Evolutionary conservation across 768 basidiomycete species (phyloP).

Genomic region (Gyrodon lividus): DNA sequence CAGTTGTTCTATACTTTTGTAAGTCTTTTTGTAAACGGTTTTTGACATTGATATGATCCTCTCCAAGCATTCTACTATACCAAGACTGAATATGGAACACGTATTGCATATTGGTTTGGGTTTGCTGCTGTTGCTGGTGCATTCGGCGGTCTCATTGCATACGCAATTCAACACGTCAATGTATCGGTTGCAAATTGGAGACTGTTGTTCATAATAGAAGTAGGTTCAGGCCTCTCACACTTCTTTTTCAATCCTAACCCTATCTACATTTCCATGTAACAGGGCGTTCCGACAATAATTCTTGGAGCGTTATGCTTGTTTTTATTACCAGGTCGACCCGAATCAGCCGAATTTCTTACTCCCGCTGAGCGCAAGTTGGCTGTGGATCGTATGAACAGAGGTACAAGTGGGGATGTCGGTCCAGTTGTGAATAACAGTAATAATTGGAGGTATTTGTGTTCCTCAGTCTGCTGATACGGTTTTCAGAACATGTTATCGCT

Average conservation of each 20-base stretch:
- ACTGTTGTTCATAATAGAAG: constrained; percentile 30
- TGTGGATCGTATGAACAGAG: constrained; percentile 38
- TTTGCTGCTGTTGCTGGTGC: constrained; percentile 59
- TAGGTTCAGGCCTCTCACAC: not conserved
- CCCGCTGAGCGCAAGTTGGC: constrained; percentile 33
- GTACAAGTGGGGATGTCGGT: constrained; percentile 42
- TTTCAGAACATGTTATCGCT: constrained; percentile 39
- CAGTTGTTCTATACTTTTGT: constrained; percentile 34
- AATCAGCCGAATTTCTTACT: constrained; percentile 35
- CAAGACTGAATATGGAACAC: constrained; percentile 44
- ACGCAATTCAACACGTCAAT: constrained; percentile 45
- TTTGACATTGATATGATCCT: constrained; percentile 14
- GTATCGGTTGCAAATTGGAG: constrained; percentile 43
- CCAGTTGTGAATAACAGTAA: constrained; percentile 41
- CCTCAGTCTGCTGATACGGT: not conserved
- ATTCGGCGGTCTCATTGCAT: constrained; percentile 56
- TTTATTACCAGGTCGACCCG: constrained; percentile 32
- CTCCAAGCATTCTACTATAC: constrained; percentile 49
- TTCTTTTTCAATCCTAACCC: not conserved
- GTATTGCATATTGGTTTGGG: constrained; percentile 51
- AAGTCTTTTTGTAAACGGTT: not conserved
- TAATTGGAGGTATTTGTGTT: not conserved
- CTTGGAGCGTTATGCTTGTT: constrained; percentile 28
- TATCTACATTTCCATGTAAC: not conserved
- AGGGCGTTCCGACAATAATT: constrained; percentile 57